Conservation (phyloP, 1,139 yeast species). For the Citeromyces hawaiiensis region DNA sequence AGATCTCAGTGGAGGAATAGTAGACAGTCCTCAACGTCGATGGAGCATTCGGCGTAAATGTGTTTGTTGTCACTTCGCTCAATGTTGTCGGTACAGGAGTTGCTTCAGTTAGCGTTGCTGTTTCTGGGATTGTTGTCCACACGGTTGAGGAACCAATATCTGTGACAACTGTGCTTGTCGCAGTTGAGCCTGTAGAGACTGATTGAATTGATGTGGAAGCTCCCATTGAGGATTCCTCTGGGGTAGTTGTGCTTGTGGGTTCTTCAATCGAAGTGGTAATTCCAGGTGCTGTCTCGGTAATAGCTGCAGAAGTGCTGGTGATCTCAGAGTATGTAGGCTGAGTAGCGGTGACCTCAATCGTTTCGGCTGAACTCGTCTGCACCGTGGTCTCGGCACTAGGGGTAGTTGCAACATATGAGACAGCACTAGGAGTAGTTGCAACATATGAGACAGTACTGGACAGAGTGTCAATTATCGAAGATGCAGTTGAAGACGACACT, state of each 20-base stretch:
- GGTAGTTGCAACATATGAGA: no score
- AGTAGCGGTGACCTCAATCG: not conserved
- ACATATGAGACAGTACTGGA: no score
- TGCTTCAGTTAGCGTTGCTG: not conserved
- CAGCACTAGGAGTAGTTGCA: no score
- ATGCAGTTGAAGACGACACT: not conserved
- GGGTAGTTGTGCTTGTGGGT: not conserved
- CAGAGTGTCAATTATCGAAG: not conserved
- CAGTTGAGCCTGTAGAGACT: not conserved
- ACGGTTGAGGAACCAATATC: not conserved
- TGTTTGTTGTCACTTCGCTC: not conserved
- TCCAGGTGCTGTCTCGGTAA: not conserved
- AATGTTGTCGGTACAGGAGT: not conserved
- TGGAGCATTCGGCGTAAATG: not conserved
- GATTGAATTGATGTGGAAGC: not conserved
- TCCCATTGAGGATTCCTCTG: no score
- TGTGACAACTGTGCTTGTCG: not conserved
- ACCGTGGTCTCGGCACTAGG: no score
- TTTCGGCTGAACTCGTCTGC: not conserved
- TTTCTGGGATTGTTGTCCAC: not conserved
- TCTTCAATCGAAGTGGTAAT: not conserved
- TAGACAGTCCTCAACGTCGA: not conserved
- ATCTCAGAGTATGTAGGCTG: not conserved
- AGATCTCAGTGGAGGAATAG: conserved; percentile 3
- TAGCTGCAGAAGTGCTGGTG: no score